Evolutionary conservation across 169 alveolate genomes (phyloP).

Genomic region (Babesia gibsoni): DNA sequence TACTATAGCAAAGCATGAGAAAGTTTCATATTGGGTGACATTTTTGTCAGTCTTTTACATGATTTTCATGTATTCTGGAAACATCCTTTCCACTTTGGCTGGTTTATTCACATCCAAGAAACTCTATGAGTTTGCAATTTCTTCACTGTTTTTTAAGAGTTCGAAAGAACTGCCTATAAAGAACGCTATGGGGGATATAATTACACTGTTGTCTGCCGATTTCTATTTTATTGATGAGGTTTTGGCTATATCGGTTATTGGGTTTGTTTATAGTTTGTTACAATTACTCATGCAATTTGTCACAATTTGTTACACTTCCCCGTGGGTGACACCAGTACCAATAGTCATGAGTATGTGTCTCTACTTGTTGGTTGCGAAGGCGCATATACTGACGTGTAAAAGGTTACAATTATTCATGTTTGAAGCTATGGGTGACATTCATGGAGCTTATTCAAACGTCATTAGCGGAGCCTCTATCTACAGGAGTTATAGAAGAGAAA

Average conservation of each 20-base stretch:
- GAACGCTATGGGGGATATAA: conserved; percentile 11
- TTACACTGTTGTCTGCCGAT: conserved; percentile 20
- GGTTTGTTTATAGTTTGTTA: not conserved
- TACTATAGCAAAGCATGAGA: not conserved
- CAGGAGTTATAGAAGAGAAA: conserved; percentile 1
- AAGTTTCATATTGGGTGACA: not conserved
- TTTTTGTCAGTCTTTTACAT: not conserved
- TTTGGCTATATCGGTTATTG: not conserved
- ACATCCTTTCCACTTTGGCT: not conserved
- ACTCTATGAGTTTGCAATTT: conserved; percentile 5
- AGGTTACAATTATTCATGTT: conserved; percentile 21
- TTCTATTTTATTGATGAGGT: conserved; percentile 25
- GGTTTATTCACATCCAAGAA: not conserved
- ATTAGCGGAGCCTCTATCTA: conserved; percentile 8
- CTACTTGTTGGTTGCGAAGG: not conserved
- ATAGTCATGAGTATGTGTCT: not conserved
- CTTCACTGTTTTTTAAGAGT: conserved; percentile 29
- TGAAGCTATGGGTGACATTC: not conserved
- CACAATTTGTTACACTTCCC: conserved; percentile 3
- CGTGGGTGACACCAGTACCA: not conserved
- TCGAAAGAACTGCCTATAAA: not conserved
- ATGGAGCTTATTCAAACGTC: not conserved
- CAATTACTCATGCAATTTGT: not conserved
- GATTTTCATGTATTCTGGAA: not conserved
- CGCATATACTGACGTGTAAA: not conserved